Evolutionary conservation across 148 eudicot species (phyloP).

Genomic region (Pouteria glomerata): DNA sequence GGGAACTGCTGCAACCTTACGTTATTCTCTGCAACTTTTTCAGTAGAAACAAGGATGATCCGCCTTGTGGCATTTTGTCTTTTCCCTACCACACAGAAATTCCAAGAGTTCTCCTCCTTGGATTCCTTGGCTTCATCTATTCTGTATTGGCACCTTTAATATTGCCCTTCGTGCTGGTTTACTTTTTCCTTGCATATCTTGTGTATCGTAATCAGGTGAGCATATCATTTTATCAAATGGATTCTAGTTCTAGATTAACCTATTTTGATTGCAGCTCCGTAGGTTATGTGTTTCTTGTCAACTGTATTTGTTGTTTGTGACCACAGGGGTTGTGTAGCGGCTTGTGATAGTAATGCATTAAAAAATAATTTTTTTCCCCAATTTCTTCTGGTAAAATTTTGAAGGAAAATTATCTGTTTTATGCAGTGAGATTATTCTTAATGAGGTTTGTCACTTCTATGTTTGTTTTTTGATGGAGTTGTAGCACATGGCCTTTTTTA

Average conservation of each 20-base stretch:
- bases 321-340: too few species aligned
- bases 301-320: background rate
- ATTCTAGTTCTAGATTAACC: background rate
- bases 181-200: slow-evolving; percentile 70
- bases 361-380: background rate
- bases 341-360: background rate
- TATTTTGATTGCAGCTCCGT: background rate
- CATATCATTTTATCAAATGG: background rate
- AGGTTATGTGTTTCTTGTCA: background rate
- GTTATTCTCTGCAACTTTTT: slow-evolving; percentile 49
- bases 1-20: slow-evolving; percentile 77
- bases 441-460: background rate
- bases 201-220: slow-evolving; percentile 94
- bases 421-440: background rate
- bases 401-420: background rate
- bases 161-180: slow-evolving; percentile 70
- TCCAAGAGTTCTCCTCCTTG: slow-evolving; percentile 81
- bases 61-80: slow-evolving; percentile 48
- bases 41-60: slow-evolving; percentile 38
- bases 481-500: too few species aligned
- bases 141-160: slow-evolving; percentile 73
- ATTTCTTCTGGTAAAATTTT: background rate
- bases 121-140: slow-evolving; percentile 54
- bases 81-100: slow-evolving; percentile 94
- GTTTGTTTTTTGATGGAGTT: background rate